Base-by-base conservation (phyloP, 345 rosid species). In the Heritiera littoralis region DNA sequence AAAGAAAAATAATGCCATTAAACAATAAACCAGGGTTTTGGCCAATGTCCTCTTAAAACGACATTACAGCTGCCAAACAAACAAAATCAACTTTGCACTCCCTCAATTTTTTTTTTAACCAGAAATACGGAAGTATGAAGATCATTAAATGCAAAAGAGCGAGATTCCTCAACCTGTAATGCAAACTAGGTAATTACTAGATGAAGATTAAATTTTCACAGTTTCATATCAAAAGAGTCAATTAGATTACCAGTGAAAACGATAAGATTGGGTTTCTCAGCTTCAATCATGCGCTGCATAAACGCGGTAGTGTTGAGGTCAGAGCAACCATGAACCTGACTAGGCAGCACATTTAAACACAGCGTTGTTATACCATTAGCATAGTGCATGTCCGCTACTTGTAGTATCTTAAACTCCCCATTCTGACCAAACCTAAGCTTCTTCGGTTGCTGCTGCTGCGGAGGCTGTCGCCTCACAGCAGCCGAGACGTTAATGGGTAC, bases 361-460 rank as follows among this genome's bases (percentile, higher is more conserved):
- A 80, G 83, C 7, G 96, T 86, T 63, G 77, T 75, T 86, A 80
- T 88, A 82, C 99, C 97, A 59, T 87, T 52, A 7, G 90, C 99
- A 56, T 80, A 95, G 87, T 93, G 99, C 99, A 93, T 93, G 73
- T 93, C 98, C 9, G 99, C 96, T 51, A 92, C 93, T 83, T 93
- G 99, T 76, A 95, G 90, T 76, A 95, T 89, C 88, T 92, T 95
- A 77, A 95, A 92, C 81, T 88, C 78, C 38, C 99, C 97, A 49
- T 83, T 77, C 12, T 8, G 40, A 20, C 86, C 84, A 73, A 93
- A 92, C 59, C 88, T 86, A 79, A 93, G 90, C 74, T 52, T 84
- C 73, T 54, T 82, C 76, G 66, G 49, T 40, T 20, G 63, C 63
- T 11, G 49, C 63, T 61, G 78, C 78, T 13, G 65, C 58, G 40